Base-by-base conservation (phyloP, 208 protist genomes). In the Chromosphaera perkinsii region DNA sequence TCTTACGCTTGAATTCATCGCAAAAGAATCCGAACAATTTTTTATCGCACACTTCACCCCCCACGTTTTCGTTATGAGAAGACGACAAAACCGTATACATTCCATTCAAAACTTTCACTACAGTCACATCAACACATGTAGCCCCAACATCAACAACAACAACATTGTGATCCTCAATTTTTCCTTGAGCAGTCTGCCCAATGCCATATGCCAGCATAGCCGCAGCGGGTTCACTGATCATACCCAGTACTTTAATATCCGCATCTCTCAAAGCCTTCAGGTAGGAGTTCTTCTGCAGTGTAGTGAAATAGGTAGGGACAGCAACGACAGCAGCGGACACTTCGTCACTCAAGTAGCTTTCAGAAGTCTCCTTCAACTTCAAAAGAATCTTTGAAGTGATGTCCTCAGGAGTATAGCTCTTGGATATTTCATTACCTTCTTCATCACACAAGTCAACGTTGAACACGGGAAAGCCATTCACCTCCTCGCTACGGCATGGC, bases 141-240 rank as follows among this genome's bases (percentile, higher is more conserved):
- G 35, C 69, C 37, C 69, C 69, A 48, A 75, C 43, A 73, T 75
- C 69, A 36, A 70, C 68, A 22, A 48, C 42, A 14, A 55, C 27
- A 4, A 55, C 4, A 4, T 4, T 14, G 4, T 29, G 9, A 12
- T n/a, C n/a, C n/a, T n/a, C n/a, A n/a, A 59, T 3, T 24, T 17
- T 59, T 36, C 33, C 49, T 7, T 62, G 31, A 24, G 4, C 56
- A 12, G 4, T 9, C 5, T 42, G 3, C 56, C 96, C 92, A 60
- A 97, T 86, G 59, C 94, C 94, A 75, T 98, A 98, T 3, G 96
- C 95, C 67, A 99, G 87, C 49, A 96, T 92, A 22, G 96, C 95
- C 0, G 96, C 94, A 24, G 96, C 98, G 29, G 97, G 96, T 85
- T 99, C 97, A 87, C 99, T 99, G 81, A 99, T 97, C 79, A 99